phyloP scores from a whole-genome alignment of 1,284 basidiomycete genomes.

The Ustilago curta region DNA sequence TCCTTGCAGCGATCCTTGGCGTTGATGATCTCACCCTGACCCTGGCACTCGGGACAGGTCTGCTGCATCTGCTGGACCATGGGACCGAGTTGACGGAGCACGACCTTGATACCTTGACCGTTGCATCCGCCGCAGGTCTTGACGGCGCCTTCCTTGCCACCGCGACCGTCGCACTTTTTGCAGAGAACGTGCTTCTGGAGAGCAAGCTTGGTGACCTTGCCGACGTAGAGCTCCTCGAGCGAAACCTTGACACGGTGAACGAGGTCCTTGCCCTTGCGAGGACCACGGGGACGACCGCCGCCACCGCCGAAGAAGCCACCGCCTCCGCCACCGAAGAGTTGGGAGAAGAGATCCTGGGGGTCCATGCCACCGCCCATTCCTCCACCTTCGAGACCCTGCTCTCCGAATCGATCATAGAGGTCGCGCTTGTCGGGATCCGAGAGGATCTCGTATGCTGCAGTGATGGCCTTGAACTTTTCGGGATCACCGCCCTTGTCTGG shows the following conservation, averaged over 20 bases:
- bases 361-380: conserved; percentile 88
- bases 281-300: conserved; percentile 78
- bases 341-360: conserved; percentile 96
- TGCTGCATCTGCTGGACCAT: conserved; percentile 99
- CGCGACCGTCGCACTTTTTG: conserved; percentile 91
- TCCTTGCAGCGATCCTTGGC: conserved; percentile 90
- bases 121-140: conserved; percentile 82
- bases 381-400: conserved; percentile 81
- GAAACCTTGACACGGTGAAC: conserved; percentile 96
- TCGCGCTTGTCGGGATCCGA: conserved; percentile 83
- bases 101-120: conserved; percentile 92
- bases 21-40: conserved; percentile 93
- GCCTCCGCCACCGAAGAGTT: conserved; percentile 85
- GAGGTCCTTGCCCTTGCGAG: conserved; percentile 97
- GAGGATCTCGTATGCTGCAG: conserved; percentile 94
- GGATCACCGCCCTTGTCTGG: conserved; percentile 97
- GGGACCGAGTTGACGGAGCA: conserved; percentile 94
- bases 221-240: conserved; percentile 97
- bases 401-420: conserved; percentile 88
- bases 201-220: conserved; percentile 97
- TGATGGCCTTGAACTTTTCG: conserved; percentile 97
- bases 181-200: conserved; percentile 96
- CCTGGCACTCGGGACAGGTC: conserved; percentile 90
- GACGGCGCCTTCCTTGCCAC: conserved; percentile 96
- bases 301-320: conserved; percentile 74